Evolutionary conservation across 2,329 filamentous ascomycete species (phyloP).

Genomic region (Celoporthe dispersa): DNA sequence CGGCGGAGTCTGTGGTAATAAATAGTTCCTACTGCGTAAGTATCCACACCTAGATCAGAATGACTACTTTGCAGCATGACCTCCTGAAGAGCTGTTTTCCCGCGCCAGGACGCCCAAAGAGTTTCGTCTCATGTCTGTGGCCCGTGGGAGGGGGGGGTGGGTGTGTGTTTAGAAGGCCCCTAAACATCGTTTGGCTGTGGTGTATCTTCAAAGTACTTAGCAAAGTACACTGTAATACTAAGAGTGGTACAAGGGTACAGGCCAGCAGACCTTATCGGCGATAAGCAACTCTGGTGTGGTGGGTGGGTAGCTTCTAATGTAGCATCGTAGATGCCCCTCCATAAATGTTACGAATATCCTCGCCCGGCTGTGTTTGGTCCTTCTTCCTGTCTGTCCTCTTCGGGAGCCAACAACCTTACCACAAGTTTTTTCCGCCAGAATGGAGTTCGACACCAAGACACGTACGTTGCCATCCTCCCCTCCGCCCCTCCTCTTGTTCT

Average conservation of each 20-base stretch:
- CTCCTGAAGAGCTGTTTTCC: background rate
- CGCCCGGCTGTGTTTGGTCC: background rate
- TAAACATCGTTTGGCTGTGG: background rate
- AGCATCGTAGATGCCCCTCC: slow-evolving; percentile 12
- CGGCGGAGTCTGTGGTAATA: slow-evolving; percentile 7
- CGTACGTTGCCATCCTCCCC: slow-evolving; percentile 53
- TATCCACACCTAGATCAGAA: slow-evolving; percentile 5
- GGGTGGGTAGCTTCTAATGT: background rate
- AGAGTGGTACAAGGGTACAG: background rate
- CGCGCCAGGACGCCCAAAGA: background rate
- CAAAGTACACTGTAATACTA: background rate
- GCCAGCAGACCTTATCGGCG: slow-evolving; percentile 4
- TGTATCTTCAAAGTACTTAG: no score
- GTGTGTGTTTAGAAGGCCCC: no score
- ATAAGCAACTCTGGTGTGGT: slow-evolving; percentile 13
- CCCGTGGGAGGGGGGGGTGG: no score
- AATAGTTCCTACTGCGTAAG: slow-evolving; percentile 3
- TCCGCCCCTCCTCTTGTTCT: background rate
- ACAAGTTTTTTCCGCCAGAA: slow-evolving; percentile 39
- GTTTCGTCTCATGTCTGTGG: slow-evolving; percentile 11
- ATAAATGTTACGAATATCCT: slow-evolving; percentile 1
- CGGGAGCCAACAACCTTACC: background rate
- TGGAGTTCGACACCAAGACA: slow-evolving; percentile 77
- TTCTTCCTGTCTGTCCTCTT: background rate
- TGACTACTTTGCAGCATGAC: background rate